Base-by-base conservation (phyloP, 1,284 basidiomycete genomes). In the Mycena citricolor region DNA sequence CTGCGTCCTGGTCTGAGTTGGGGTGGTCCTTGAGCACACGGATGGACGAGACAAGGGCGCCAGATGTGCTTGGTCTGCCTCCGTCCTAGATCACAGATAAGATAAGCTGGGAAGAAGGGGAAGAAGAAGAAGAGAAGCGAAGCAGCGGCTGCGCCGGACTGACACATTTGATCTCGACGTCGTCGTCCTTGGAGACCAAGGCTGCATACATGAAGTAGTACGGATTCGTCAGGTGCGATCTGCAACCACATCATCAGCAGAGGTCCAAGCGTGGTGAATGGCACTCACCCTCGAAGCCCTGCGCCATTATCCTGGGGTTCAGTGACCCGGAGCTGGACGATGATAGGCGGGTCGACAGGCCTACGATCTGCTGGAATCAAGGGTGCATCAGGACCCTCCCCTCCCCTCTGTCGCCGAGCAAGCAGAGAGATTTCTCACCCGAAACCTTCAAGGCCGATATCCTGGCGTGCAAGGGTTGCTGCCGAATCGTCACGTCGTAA, bases 281-380 rank as follows among this genome's bases (percentile, higher is more conserved):
- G 8, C 8, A 36, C 38, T 41, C 32, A 48, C 46, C 13, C 24
- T 6, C 21, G 33, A 35, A 22, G 13, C 13, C 30, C n/a, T 13
- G 29, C 19, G 19, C 33, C 43, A 22, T 29, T 8, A 26, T 47
- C 41, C 26, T 39, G 44, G 37, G 23, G 42, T 42, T 51, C 49
- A 10, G 32, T 41, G 16, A 51, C 49, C 26, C 24, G 35, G 5
- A 52, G 37, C 28, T 52, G 51, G 4, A 52, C 51, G 17, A 52
- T 32, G 5, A 52, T 49, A 16, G 51, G 51, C 10, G 51, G 51
- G 40, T 52, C 51, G 5, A 52, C 51, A 13, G 51, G 51, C 22
- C 51, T 34, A 30, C 51, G 51, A 52, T 52, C 51, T 52, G 39
- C 51, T 52, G 29, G n/a, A n/a, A n/a, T n/a, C n/a, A n/a, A n/a